Base-by-base conservation (phyloP, 768 basidiomycete species). In the Ramaria sp. region DNA sequence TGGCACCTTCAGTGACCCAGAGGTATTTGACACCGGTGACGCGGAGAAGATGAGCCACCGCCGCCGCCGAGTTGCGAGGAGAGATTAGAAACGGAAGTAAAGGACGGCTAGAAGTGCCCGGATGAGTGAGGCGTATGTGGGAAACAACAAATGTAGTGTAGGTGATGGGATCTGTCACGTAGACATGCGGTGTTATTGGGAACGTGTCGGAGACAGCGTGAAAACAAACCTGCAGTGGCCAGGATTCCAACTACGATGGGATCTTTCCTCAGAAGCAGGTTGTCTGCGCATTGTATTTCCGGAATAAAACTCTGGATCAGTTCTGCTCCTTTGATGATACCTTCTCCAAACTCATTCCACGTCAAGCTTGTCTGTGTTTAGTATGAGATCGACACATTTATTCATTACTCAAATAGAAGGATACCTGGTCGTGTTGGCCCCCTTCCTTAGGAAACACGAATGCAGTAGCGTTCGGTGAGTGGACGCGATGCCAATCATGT, bases 31-130 rank as follows among this genome's bases (percentile, higher is more conserved):
- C 57, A 3, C 57, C 56, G 6, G 59, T 66, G 45, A 57, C 52
- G n/a, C 43, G 37, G 13, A 73, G 56, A 5, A 74, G 62, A 59
- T 73, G 69, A 0, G 63, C 65, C 7, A 74, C 59, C 1, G 69
- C 71, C 15, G 56, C 57, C 8, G 32, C 32, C 2, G 32, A 34
- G 32, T 34, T 34, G 32, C 32, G 32, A 34, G 32, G 32, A 34
- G 69, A 67, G 39, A 71, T 62, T 1, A 69, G 69, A 57, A 73
- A 73, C 0, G 63, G 53, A 9, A 55, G 25, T 15, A 55, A 18
- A 45, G 53, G 43, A 10, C 44, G 53, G 18, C 34, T 27, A 15
- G 43, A 37, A 25, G 38, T 15, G 30, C 20, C 54, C 16, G 50
- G 48, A 55, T 58, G 59, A 13, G 61, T 61, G 12, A 60, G 55